Percentiles rank a stretch among this genome's conserved stretches.
Evolutionary conservation across 148 eudicot genomes (phyloP).

Genomic region (Arctostaphylos glauca): DNA sequence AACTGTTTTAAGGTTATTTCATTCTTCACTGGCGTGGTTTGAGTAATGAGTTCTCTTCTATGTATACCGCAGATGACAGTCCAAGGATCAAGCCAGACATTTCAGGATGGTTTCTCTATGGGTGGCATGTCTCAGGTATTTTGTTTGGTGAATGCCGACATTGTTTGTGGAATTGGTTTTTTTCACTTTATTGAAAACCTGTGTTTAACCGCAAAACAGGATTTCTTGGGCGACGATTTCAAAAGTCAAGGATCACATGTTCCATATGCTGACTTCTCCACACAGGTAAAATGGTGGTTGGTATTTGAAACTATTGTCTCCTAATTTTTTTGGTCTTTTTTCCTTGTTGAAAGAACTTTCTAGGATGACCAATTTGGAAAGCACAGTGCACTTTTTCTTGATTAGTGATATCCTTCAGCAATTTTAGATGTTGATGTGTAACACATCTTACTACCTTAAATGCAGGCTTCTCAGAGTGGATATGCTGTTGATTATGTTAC

Average conservation of each 20-base stretch:
- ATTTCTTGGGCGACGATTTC: slow-evolving; percentile 95
- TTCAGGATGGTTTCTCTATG: slow-evolving; percentile 86
- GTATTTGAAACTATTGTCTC: no score
- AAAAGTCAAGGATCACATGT: slow-evolving; percentile 99
- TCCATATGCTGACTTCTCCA: slow-evolving; percentile 88
- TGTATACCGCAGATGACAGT: slow-evolving; percentile 43
- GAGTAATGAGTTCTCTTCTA: slow-evolving; percentile 4
- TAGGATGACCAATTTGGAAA: neutral
- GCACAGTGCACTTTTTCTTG: no score
- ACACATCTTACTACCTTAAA: neutral
- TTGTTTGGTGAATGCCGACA: slow-evolving; percentile 3
- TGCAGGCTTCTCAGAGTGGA: slow-evolving; percentile 94
- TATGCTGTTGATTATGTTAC: slow-evolving; percentile 85
- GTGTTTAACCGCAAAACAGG: slow-evolving; percentile 38
- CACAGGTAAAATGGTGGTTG: slow-evolving; percentile 38
- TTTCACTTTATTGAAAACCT: neutral
- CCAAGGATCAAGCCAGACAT: slow-evolving; percentile 79
- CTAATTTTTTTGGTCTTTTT: no score
- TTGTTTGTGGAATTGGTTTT: neutral
- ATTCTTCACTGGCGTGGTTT: neutral
- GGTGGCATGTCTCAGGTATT: slow-evolving; percentile 97
- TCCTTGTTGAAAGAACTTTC: neutral
- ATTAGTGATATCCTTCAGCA: no score
- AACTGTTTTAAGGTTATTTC: no score
- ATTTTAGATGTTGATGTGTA: no score